Base-by-base conservation (phyloP, 1,139 yeast species). In the Hyphopichia wangnamkhiaoensis region DNA sequence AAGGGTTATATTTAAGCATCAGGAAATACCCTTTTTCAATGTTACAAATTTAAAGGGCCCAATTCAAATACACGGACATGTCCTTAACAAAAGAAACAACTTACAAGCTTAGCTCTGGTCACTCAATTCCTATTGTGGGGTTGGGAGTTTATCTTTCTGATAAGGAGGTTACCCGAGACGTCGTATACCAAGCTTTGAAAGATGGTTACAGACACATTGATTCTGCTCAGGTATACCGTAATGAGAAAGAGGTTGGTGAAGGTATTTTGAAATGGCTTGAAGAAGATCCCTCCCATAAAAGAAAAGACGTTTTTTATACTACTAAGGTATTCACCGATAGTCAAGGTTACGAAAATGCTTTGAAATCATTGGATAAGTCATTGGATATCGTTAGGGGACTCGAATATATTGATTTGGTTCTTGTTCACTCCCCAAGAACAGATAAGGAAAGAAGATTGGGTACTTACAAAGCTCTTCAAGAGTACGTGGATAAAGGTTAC, bases 381-480 rank as follows among this genome's bases (percentile, higher is more conserved):
- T 37, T 53, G 35, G 32, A 37, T n/a, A 40, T 41, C 13, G 49
- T 49, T 8, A 47, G 53, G 20, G 52, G 39, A 1, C 45, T 70
- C 13, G 61, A 56, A n/a, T 71, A 70, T 44, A 68, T 71, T 21
- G 76, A 71, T 45, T 50, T 77, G 39, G 49, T 76, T 13, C 53
- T 77, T 41, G 73, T 77, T 38, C 82, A 77, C 48, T 70, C 80
- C 1, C 82, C 82, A 28, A 28, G 15, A 16, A 28, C 31, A 3
- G 31, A 28, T 16, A 28, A 28, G 15, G 31, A 28, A 16, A 28
- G 31, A 28, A 28, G 31, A 53, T 71, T 68, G 38, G 74, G 72
- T 39, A 81, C 95, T 34, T 87, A 84, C 79, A 75, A 74, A 54
- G 64, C 68, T 41, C 65, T 86, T 71, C 90, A 87, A 65, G 67